Evolutionary conservation across 768 basidiomycete genomes (phyloP).

Genomic region (Pulveroboletus sp.): DNA sequence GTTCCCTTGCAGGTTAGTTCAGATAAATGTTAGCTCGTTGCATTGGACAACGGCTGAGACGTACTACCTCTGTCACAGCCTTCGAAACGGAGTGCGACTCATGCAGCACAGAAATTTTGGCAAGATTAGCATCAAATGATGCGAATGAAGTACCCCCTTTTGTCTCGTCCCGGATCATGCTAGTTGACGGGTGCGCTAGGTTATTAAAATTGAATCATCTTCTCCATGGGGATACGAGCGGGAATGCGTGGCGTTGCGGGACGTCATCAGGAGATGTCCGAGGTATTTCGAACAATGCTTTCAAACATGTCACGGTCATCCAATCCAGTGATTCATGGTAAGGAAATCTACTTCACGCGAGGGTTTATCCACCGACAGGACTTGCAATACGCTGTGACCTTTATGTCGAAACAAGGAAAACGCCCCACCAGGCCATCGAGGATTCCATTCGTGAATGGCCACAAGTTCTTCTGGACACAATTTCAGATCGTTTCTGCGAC

Average conservation of each 20-base stretch:
- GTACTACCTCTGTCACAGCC: no score
- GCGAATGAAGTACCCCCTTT: no score
- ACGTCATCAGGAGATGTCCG: neutral
- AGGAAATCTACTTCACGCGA: neutral
- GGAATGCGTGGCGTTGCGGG: slow-evolving; percentile 4
- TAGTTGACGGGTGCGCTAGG: neutral
- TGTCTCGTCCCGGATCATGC: neutral
- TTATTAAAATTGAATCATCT: no score
- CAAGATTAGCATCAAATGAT: slow-evolving; percentile 2
- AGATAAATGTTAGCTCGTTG: no score
- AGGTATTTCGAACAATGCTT: slow-evolving; percentile 7
- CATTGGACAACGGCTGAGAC: no score
- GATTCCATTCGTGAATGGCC: slow-evolving; percentile 3
- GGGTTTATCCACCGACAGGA: neutral
- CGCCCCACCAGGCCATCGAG: neutral
- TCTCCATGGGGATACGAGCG: no score
- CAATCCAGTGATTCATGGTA: no score
- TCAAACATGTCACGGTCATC: slow-evolving; percentile 3
- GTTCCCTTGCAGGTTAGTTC: no score
- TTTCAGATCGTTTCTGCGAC: slow-evolving; percentile 3
- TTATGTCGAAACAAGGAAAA: neutral
- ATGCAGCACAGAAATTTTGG: no score
- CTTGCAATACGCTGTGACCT: neutral
- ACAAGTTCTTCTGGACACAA: slow-evolving; percentile 9
- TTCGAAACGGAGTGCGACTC: no score